These are phyloP conservation scores for Phytophthora multivora DNA, from an alignment of 352 stramenopile genomes.

Conservation along the genomic window DNA sequence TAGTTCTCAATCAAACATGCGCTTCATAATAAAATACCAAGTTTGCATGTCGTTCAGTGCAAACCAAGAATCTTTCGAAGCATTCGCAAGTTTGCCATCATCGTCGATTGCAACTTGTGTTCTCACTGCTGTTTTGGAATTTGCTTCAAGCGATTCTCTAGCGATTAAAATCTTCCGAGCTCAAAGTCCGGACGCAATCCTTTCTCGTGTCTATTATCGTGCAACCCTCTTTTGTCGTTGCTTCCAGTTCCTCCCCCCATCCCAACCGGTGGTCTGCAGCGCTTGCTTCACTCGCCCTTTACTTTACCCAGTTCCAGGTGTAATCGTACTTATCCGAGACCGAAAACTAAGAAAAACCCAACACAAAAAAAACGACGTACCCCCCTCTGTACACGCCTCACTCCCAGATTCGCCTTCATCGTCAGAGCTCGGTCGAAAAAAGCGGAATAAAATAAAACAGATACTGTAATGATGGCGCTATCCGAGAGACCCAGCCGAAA, in stretches of 20 bases:
- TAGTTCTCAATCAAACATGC: too few species aligned
- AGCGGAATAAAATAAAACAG: neutral
- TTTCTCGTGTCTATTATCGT: slow-evolving; percentile 15
- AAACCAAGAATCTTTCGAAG: too few species aligned
- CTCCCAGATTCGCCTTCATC: slow-evolving; percentile 36
- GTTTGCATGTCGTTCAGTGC: too few species aligned
- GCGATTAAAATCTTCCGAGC: neutral
- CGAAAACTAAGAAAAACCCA: slow-evolving; percentile 34
- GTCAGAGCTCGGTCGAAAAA: neutral
- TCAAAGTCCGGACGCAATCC: too few species aligned
- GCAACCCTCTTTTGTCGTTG: slow-evolving; percentile 17
- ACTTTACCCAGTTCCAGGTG: slow-evolving; percentile 9
- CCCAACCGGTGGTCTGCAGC: slow-evolving; percentile 33
- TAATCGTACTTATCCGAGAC: slow-evolving; percentile 35
- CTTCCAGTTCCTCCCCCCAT: slow-evolving; percentile 32
- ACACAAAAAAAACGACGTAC: slow-evolving; percentile 28
- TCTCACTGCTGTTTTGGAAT: too few species aligned
- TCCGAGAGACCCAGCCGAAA: slow-evolving; percentile 55
- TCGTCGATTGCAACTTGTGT: too few species aligned
- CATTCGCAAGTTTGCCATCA: too few species aligned
- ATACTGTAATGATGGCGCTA: slow-evolving; percentile 30
- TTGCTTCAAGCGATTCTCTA: neutral
- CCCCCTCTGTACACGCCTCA: slow-evolving; percentile 31
- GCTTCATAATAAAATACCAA: too few species aligned
- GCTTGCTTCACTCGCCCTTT: slow-evolving; percentile 4